phyloP scores from a whole-genome alignment of 1,284 basidiomycete genomes.

The Coniophora puteana region DNA sequence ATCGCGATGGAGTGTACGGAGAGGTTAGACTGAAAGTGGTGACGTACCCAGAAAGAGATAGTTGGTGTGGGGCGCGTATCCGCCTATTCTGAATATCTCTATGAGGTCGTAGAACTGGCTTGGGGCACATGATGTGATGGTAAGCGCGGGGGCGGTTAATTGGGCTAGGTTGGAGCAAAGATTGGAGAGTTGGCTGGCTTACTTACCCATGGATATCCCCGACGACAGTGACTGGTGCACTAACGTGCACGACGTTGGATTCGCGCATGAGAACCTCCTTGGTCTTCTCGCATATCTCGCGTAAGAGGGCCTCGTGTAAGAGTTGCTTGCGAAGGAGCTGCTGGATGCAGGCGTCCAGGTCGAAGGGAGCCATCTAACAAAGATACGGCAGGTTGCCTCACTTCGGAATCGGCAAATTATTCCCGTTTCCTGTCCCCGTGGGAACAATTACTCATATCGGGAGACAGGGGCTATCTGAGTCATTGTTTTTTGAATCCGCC shows the following conservation, averaged over 20 bases:
- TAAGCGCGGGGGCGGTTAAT: too few relatives aligned
- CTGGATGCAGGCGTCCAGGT: conserved; percentile 93
- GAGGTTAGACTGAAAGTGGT: conserved; percentile 7
- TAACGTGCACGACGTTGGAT: conserved; percentile 97
- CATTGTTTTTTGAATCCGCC: neutral
- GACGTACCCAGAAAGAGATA: conserved; percentile 91
- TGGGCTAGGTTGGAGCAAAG: too few relatives aligned
- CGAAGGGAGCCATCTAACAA: conserved; percentile 90
- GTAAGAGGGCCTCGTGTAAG: conserved; percentile 85
- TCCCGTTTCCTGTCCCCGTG: too few relatives aligned
- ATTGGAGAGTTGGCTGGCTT: conserved; percentile 12
- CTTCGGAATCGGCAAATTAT: too few relatives aligned
- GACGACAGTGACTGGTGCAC: conserved; percentile 97
- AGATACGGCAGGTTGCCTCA: too few relatives aligned
- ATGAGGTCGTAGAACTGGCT: conserved; percentile 99
- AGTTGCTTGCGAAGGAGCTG: conserved; percentile 90
- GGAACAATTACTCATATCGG: too few relatives aligned
- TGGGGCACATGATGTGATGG: conserved; percentile 30
- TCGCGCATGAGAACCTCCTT: conserved; percentile 99
- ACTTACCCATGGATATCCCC: conserved; percentile 98
- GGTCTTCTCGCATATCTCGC: conserved; percentile 98
- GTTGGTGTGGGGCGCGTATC: conserved; percentile 94
- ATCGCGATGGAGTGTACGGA: too few relatives aligned
- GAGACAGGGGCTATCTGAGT: too few relatives aligned
- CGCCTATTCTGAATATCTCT: conserved; percentile 98